Evolutionary conservation across 2,329 filamentous ascomycete species (phyloP).

Genomic region (Chalaropsis ovoidea): DNA sequence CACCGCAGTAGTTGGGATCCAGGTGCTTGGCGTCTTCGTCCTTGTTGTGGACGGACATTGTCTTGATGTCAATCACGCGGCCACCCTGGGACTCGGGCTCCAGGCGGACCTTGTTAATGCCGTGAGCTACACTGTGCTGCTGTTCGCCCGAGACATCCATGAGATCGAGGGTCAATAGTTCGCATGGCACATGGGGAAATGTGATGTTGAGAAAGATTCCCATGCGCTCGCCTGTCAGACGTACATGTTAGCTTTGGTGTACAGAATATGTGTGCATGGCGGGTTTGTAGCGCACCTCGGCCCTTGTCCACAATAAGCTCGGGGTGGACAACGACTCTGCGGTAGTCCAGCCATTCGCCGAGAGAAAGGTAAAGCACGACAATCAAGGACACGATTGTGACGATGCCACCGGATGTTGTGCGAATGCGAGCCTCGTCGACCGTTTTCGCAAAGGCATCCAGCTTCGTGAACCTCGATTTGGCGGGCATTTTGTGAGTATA

Average conservation of each 20-base stretch:
- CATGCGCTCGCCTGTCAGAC: slow-evolving; percentile 74
- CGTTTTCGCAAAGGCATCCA: slow-evolving; percentile 98
- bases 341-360: slow-evolving; percentile 95
- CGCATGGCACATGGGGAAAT: slow-evolving; percentile 87
- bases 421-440: slow-evolving; percentile 95
- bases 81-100: slow-evolving; percentile 63
- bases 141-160: slow-evolving; percentile 99
- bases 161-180: slow-evolving; percentile 90
- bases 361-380: slow-evolving; percentile 80
- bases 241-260: slow-evolving; percentile 27
- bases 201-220: slow-evolving; percentile 97
- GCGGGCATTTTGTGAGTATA: slow-evolving; percentile 53
- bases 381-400: slow-evolving; percentile 82
- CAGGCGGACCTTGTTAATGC: slow-evolving; percentile 82
- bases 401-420: slow-evolving; percentile 88
- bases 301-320: slow-evolving; percentile 96
- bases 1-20: slow-evolving; percentile 83
- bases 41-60: slow-evolving; percentile 38
- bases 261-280: background rate
- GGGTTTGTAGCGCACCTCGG: slow-evolving; percentile 52
- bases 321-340: slow-evolving; percentile 73
- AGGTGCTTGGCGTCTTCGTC: slow-evolving; percentile 66
- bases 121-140: slow-evolving; percentile 87
- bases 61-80: slow-evolving; percentile 58
- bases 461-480: slow-evolving; percentile 89